These are phyloP conservation scores for Sporisorium exsertum DNA, from an alignment of 1,284 basidiomycete genomes.

Conservation along the genomic window DNA sequence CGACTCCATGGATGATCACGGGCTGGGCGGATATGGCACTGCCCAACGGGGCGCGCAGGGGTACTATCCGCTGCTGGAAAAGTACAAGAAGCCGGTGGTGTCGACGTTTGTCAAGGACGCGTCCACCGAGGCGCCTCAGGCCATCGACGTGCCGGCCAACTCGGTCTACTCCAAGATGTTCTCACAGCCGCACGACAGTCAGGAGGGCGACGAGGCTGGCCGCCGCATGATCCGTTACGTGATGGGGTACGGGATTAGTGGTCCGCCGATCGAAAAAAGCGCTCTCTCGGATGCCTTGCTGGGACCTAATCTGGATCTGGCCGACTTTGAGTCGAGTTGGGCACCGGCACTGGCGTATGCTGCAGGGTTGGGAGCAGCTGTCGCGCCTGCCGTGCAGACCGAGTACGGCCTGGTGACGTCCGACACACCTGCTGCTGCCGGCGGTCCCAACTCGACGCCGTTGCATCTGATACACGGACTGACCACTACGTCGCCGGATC, in stretches of 20 bases:
- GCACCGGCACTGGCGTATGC: conserved; percentile 59
- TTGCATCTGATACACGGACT: conserved; percentile 67
- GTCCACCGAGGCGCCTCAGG: conserved; percentile 32
- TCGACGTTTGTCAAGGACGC: conserved; percentile 57
- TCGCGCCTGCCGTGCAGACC: conserved; percentile 28
- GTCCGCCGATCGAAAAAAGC: conserved; percentile 63
- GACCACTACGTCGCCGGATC: conserved; percentile 58
- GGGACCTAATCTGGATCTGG: conserved; percentile 57
- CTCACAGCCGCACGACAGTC: conserved; percentile 44
- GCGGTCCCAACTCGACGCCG: conserved; percentile 66
- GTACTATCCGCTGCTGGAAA: conserved; percentile 43
- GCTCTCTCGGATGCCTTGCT: conserved; percentile 58
- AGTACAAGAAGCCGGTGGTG: conserved; percentile 59
- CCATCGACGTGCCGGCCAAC: conserved; percentile 43
- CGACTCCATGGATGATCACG: conserved; percentile 53
- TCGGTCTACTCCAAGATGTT: conserved; percentile 52
- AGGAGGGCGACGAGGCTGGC: conserved; percentile 18
- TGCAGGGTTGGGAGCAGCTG: conserved; percentile 51
- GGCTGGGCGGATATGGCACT: conserved; percentile 16
- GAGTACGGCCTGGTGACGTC: conserved; percentile 43
- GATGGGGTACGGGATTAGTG: conserved; percentile 64
- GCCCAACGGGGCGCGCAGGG: conserved; percentile 31
- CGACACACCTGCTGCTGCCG: conserved; percentile 35
- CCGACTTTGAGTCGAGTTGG: conserved; percentile 63
- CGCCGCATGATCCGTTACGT: conserved; percentile 60